Evolutionary conservation across 805 yeast species (phyloP).

Genomic region (Diddensiella transvaalensis): DNA sequence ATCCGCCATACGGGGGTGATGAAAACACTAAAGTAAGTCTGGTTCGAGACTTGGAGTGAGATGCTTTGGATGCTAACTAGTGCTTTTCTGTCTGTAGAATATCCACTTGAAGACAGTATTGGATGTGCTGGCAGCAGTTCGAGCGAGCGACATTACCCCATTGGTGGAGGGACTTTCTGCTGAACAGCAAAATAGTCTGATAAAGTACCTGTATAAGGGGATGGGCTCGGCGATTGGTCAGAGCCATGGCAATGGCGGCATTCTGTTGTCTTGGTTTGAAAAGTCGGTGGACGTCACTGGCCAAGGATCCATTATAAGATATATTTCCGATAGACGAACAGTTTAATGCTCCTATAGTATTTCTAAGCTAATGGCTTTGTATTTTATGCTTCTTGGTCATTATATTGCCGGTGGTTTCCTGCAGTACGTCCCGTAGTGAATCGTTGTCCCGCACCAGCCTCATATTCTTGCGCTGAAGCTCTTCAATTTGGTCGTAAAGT

Average conservation of each 20-base stretch:
- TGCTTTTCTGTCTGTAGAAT: constrained; percentile 20
- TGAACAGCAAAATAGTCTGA: constrained; percentile 69
- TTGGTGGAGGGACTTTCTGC: constrained; percentile 56
- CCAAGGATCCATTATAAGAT: constrained; percentile 83
- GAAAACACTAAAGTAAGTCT: constrained; percentile 46
- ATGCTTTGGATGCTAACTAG: not conserved
- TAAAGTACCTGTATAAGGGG: constrained; percentile 81
- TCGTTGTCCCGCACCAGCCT: constrained; percentile 4
- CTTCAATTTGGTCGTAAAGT: constrained; percentile 8
- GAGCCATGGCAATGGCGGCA: constrained; percentile 84
- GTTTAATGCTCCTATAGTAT: constrained; percentile 39
- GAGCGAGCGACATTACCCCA: constrained; percentile 60
- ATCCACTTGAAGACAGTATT: constrained; percentile 55
- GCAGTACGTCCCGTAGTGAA: not conserved
- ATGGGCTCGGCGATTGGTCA: constrained; percentile 61
- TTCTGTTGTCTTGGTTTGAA: constrained; percentile 86
- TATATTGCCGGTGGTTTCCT: not conserved
- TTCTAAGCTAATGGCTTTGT: too few species aligned
- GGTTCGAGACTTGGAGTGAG: not conserved
- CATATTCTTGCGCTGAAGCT: constrained; percentile 5
- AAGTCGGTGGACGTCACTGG: constrained; percentile 82
- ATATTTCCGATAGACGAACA: constrained; percentile 78
- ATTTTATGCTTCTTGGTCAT: not conserved
- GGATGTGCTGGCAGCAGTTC: constrained; percentile 65
- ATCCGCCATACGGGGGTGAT: constrained; percentile 82